These are phyloP conservation scores for Alternaria alternata DNA, from an alignment of 2,329 filamentous ascomycete genomes.

Conservation along the genomic window DNA sequence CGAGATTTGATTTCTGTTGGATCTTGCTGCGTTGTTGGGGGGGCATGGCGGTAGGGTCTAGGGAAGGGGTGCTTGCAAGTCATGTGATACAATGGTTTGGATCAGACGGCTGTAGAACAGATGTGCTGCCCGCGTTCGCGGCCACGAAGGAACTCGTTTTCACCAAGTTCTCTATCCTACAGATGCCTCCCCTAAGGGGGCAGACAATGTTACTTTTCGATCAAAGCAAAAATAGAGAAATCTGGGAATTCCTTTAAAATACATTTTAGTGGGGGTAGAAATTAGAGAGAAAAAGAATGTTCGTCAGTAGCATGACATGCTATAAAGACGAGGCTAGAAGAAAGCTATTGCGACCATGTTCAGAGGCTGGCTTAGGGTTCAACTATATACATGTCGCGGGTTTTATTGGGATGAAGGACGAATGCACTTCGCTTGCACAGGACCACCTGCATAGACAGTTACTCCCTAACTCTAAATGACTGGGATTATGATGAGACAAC, in stretches of 20 bases:
- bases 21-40: background rate
- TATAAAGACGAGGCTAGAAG: background rate
- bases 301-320: background rate
- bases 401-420: no score
- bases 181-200: accelerated
- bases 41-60: background rate
- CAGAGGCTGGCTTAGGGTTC: background rate
- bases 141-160: background rate
- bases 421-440: no score
- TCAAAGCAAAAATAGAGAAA: no score
- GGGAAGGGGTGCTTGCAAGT: background rate
- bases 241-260: no score
- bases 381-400: no score
- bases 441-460: no score
- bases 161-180: no score
- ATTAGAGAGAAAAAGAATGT: no score
- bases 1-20: background rate
- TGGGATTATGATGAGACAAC: no score
- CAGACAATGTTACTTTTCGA: no score
- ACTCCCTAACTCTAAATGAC: no score
- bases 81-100: background rate
- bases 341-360: background rate
- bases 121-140: background rate
- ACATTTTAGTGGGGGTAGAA: no score
- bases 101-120: background rate